phyloP scores from a whole-genome alignment of 2,329 filamentous ascomycete genomes.

The Microsporum ferrugineum region DNA sequence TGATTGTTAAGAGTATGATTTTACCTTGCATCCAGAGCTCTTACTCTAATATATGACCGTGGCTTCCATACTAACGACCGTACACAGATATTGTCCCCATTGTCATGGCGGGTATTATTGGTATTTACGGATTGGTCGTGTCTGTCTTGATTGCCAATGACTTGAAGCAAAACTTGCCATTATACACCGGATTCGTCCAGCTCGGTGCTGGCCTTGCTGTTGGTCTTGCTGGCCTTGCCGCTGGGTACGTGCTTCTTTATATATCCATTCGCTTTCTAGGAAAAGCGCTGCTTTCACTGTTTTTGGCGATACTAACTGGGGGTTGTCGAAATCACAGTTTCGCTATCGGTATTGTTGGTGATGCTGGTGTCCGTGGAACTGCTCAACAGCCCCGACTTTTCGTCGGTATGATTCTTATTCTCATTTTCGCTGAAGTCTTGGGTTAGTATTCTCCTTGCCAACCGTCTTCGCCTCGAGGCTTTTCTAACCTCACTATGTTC shows the following conservation, averaged over 20 bases:
- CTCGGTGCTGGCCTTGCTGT: constrained; percentile 72
- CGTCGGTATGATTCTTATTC: constrained; percentile 96
- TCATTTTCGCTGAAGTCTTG: constrained; percentile 99
- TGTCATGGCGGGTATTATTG: constrained; percentile 99
- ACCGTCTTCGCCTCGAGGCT: neutral
- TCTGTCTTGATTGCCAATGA: constrained; percentile 77
- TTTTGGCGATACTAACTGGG: neutral
- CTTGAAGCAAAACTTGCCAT: constrained; percentile 57
- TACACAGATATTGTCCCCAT: constrained; percentile 87
- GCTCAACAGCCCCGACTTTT: constrained; percentile 54
- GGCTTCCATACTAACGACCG: constrained; percentile 9
- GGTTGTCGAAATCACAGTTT: constrained; percentile 41
- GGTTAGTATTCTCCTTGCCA: constrained; percentile 46
- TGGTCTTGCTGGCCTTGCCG: constrained; percentile 71
- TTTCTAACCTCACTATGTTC: neutral
- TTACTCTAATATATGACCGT: neutral
- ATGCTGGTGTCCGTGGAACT: constrained; percentile 43
- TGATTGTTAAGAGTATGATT: constrained; percentile 95
- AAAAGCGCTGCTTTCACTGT: neutral
- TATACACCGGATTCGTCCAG: constrained; percentile 77
- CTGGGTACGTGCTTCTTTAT: constrained; percentile 38
- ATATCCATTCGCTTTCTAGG: neutral
- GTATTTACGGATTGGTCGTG: constrained; percentile 90
- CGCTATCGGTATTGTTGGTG: constrained; percentile 70
- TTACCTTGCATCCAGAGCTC: neutral